A percentile compares a stretch with the other conserved stretches of the same genome.
These are phyloP conservation scores for Agaricales sp. DNA, from an alignment of 1,284 basidiomycete genomes.

Conservation along the genomic window DNA sequence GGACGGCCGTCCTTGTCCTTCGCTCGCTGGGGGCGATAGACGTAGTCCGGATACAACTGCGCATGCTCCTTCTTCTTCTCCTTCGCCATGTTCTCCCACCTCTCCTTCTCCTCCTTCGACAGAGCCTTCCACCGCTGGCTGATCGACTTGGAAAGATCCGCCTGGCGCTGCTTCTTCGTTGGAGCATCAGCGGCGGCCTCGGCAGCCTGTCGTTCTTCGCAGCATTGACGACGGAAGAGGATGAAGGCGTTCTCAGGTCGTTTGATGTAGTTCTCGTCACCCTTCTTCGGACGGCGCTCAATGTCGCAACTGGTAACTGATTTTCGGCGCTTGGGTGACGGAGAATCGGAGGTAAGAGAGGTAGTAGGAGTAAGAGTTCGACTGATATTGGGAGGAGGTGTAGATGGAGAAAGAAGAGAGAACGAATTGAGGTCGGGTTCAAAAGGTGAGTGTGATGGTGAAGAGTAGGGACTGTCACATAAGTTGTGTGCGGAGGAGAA, in stretches of 20 bases:
- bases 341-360: constrained; percentile 32
- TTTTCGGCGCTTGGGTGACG: constrained; percentile 49
- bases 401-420: constrained; percentile 33
- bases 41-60: constrained; percentile 61
- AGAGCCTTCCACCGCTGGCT: constrained; percentile 66
- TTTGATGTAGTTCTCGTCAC: constrained; percentile 73
- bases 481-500: constrained; percentile 47
- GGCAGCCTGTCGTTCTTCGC: constrained; percentile 51
- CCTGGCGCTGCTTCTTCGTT: constrained; percentile 41
- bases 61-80: constrained; percentile 51
- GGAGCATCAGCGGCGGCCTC: constrained; percentile 23
- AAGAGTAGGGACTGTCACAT: constrained; percentile 52
- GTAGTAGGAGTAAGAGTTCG: constrained; percentile 19
- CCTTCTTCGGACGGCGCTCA: constrained; percentile 65
- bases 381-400: constrained; percentile 17
- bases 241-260: constrained; percentile 76
- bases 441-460: constrained; percentile 56
- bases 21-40: constrained; percentile 62
- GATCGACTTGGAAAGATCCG: constrained; percentile 66
- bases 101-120: constrained; percentile 49
- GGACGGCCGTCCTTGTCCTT: constrained; percentile 40
- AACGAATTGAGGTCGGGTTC: constrained; percentile 53
- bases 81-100: constrained; percentile 51
- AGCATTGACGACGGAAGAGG: constrained; percentile 66
- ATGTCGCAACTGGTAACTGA: constrained; percentile 43